These are phyloP conservation scores for Boletus semigastroideus DNA, from an alignment of 1,284 basidiomycete genomes.

Conservation along the genomic window DNA sequence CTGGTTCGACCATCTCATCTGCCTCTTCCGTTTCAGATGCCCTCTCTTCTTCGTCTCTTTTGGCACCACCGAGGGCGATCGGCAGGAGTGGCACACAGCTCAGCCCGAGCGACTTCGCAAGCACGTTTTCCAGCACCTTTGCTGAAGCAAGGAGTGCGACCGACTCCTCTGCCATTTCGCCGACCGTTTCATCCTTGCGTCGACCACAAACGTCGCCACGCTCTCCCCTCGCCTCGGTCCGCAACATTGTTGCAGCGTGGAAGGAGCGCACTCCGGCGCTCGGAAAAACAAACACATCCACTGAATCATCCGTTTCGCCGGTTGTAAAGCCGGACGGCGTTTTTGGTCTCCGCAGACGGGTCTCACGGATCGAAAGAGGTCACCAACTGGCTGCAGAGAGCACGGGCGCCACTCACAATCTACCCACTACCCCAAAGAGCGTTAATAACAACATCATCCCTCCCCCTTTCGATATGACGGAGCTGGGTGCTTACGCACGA, in stretches of 20 bases:
- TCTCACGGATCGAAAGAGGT: conserved; percentile 43
- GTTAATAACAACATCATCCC: conserved; percentile 37
- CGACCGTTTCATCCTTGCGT: conserved; percentile 40
- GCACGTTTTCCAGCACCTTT: conserved; percentile 36
- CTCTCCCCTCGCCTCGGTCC: conserved; percentile 68
- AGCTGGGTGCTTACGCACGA: conserved; percentile 44
- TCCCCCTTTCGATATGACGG: conserved; percentile 46
- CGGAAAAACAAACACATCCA: conserved; percentile 26
- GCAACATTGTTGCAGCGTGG: conserved; percentile 80
- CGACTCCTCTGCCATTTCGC: conserved; percentile 21
- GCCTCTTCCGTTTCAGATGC: conserved; percentile 26
- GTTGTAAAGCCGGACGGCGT: conserved; percentile 42
- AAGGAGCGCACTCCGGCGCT: conserved; percentile 60
- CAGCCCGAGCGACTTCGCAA: conserved; percentile 35
- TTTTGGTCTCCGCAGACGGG: conserved; percentile 62
- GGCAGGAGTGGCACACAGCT: conserved; percentile 27
- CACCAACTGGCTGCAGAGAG: conserved; percentile 16
- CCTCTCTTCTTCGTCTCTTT: conserved; percentile 38
- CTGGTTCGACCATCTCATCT: conserved; percentile 32
- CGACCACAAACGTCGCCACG: conserved; percentile 57
- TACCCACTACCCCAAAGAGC: conserved; percentile 28
- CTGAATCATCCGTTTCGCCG: conserved; percentile 26
- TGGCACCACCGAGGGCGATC: conserved; percentile 39
- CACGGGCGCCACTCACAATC: conserved; percentile 18
- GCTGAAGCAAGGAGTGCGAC: conserved; percentile 28